phyloP scores from a whole-genome alignment of 208 protist genomes.

The Trypanosoma cruzi region DNA sequence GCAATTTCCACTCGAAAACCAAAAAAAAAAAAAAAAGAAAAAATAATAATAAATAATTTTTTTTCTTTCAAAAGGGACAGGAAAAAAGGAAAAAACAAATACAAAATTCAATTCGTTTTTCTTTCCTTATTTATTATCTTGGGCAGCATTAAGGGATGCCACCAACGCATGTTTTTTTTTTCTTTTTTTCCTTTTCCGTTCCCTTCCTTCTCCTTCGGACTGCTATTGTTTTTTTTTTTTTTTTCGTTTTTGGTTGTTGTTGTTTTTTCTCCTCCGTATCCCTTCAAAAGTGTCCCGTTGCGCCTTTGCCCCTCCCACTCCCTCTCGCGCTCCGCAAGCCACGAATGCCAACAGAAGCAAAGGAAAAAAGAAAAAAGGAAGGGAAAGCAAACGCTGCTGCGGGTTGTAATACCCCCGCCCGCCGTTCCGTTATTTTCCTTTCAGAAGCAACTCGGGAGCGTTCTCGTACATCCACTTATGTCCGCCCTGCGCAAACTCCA shows the following conservation, averaged over 20 bases:
- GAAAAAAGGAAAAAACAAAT: background rate
- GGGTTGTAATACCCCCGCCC: background rate
- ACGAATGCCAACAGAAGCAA: background rate
- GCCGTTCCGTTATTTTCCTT: conserved; percentile 18
- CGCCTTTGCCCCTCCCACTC: background rate
- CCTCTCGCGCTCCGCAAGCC: background rate
- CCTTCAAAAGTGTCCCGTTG: background rate
- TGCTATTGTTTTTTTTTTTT: background rate
- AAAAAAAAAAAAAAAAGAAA: background rate
- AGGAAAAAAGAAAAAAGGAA: background rate
- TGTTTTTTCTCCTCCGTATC: background rate
- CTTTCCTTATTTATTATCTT: background rate
- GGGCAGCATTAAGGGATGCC: no score
- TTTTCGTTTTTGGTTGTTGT: background rate
- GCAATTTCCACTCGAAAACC: background rate
- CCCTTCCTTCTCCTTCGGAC: background rate
- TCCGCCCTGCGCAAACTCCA: conserved; percentile 68
- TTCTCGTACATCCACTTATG: conserved; percentile 75
- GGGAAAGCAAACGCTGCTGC: background rate
- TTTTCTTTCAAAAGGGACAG: background rate
- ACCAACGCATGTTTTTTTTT: background rate
- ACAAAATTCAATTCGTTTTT: background rate
- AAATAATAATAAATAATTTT: background rate
- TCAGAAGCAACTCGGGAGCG: conserved; percentile 63
- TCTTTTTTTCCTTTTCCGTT: background rate